Conservation (phyloP, 805 yeast species). For the Kodamaea jinghongensis region DNA sequence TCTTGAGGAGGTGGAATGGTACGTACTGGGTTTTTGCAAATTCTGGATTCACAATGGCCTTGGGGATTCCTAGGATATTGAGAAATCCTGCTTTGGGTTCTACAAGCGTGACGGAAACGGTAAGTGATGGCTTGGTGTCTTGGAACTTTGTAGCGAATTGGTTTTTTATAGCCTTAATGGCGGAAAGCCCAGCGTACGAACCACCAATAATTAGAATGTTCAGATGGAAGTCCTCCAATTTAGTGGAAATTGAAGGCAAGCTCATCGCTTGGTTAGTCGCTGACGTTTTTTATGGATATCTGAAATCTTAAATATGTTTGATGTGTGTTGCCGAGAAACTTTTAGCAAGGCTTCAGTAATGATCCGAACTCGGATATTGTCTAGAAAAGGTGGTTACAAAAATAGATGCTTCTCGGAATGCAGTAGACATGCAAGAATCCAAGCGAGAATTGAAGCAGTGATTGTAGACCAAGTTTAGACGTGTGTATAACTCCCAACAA, state of each 20-base stretch:
- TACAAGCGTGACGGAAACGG: constrained; percentile 31
- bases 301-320: no score
- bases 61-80: constrained; percentile 39
- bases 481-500: no score
- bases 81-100: constrained; percentile 42
- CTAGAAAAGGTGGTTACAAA: no score
- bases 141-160: constrained; percentile 19
- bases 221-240: constrained; percentile 13
- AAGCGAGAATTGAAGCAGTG: no score
- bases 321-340: no score
- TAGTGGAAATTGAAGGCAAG: background rate
- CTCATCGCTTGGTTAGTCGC: no score
- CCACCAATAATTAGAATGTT: constrained; percentile 42
- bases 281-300: no score
- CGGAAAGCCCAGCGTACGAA: constrained; percentile 40
- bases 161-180: constrained; percentile 28
- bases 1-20: constrained; percentile 29
- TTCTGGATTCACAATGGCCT: constrained; percentile 35
- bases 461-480: no score
- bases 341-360: no score
- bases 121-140: constrained; percentile 9
- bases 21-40: constrained; percentile 39
- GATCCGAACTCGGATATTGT: no score
- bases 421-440: no score
- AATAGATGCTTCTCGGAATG: no score